Conservation (phyloP, 2,329 filamentous ascomycete species). For the Ophiocordyceps camponoti-leonardi region DNA sequence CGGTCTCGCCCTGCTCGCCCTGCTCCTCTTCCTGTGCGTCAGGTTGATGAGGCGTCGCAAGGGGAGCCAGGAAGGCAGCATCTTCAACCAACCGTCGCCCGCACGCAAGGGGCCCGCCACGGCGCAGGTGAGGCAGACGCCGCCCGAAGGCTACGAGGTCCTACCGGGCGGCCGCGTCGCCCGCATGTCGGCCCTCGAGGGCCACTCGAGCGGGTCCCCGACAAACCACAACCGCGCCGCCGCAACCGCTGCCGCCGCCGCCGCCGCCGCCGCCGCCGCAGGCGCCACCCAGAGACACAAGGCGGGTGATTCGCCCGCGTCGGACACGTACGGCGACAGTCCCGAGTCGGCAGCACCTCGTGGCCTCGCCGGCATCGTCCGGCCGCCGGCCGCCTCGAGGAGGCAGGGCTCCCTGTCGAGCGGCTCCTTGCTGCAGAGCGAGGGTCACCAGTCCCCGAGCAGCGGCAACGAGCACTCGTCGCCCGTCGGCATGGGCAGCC, state of each 20-base stretch:
- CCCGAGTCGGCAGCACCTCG: constrained; percentile 44
- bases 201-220: constrained; percentile 45
- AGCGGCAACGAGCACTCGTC: constrained; percentile 63
- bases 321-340: constrained; percentile 55
- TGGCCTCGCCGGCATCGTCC: constrained; percentile 27
- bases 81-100: constrained; percentile 83
- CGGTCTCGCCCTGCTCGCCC: constrained; percentile 51
- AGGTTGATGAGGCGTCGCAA: constrained; percentile 28
- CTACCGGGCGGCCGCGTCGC: constrained; percentile 80
- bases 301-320: constrained; percentile 40
- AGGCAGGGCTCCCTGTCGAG: constrained; percentile 83
- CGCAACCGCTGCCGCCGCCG: constrained; percentile 14
- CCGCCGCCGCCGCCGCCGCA: constrained; percentile 18
- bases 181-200: constrained; percentile 87
- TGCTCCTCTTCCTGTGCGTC: constrained; percentile 52
- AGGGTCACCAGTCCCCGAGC: constrained; percentile 57
- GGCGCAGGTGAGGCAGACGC: constrained; percentile 16
- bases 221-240: constrained; percentile 28
- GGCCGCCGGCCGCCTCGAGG: constrained; percentile 43
- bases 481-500: constrained; percentile 65
- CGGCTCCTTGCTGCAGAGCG: constrained; percentile 54
- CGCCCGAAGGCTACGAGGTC: constrained; percentile 47
- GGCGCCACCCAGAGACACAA: constrained; percentile 30
- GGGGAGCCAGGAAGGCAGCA: constrained; percentile 48
- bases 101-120: constrained; percentile 31